These are phyloP conservation scores for Spergularia marina DNA, from an alignment of 148 eudicot genomes.

Conservation along the genomic window DNA sequence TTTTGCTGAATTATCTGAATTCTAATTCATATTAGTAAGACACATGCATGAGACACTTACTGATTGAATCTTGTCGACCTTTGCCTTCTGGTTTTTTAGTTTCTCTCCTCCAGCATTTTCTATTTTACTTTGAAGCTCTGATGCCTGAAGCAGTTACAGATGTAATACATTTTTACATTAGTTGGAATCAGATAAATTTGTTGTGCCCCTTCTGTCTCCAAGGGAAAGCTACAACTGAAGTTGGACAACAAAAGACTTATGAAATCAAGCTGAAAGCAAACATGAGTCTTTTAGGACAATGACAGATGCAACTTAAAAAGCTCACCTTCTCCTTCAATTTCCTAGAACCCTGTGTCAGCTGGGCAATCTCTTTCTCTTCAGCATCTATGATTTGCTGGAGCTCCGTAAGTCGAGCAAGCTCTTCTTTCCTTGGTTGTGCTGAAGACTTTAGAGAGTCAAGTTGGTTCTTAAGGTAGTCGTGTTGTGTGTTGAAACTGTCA, in stretches of 20 bases:
- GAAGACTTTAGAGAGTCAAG: slow-evolving; percentile 75
- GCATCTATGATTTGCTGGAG: slow-evolving; percentile 46
- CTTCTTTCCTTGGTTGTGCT: slow-evolving; percentile 67
- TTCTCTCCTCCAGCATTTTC: slow-evolving; percentile 97
- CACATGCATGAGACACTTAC: slow-evolving; percentile 46
- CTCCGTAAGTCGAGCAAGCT: slow-evolving; percentile 55
- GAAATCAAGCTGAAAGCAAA: not conserved
- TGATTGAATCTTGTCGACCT: slow-evolving; percentile 73
- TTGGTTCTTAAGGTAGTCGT: slow-evolving; percentile 63
- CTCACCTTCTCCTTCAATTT: slow-evolving; percentile 81
- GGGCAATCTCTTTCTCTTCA: slow-evolving; percentile 74
- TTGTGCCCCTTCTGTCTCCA: not conserved
- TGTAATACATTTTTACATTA: not conserved
- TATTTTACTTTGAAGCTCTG: slow-evolving; percentile 78
- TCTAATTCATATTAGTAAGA: not conserved
- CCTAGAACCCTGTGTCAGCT: slow-evolving; percentile 64
- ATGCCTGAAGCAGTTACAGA: slow-evolving; percentile 40
- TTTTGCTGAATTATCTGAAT: not conserved
- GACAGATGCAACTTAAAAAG: not conserved
- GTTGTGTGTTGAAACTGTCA: slow-evolving; percentile 71
- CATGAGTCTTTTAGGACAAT: not conserved
- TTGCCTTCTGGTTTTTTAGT: slow-evolving; percentile 69
- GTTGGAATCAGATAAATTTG: not conserved
- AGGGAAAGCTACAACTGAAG: not conserved
- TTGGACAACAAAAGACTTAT: not conserved